phyloP scores from a whole-genome alignment of 495 filamentous ascomycete genomes.

The Talaromyces borbonicus region DNA sequence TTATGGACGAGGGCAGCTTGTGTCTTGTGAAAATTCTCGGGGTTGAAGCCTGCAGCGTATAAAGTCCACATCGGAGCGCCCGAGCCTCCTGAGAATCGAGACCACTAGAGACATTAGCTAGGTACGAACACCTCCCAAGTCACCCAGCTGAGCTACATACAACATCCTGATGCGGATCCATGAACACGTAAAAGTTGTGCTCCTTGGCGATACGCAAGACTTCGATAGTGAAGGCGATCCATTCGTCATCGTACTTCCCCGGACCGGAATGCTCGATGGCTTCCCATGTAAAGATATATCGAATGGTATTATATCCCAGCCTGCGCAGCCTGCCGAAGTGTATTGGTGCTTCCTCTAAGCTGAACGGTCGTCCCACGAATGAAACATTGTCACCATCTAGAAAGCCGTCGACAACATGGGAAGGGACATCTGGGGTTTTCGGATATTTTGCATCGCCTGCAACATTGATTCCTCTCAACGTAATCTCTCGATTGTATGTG shows the following conservation, averaged over 20 bases:
- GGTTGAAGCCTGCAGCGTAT: constrained; percentile 87
- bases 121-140: not conserved
- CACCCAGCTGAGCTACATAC: constrained; percentile 37
- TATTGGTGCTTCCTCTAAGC: constrained; percentile 66
- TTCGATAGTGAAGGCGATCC: constrained; percentile 81
- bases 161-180: constrained; percentile 97
- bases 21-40: constrained; percentile 70
- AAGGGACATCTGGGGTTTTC: constrained; percentile 66
- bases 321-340: constrained; percentile 82
- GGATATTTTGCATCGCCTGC: constrained; percentile 65
- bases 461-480: constrained; percentile 59
- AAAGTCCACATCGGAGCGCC: constrained; percentile 97
- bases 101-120: constrained; percentile 56
- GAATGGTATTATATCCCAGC: constrained; percentile 90
- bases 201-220: constrained; percentile 73
- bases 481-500: constrained; percentile 55
- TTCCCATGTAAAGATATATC: constrained; percentile 98
- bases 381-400: constrained; percentile 89
- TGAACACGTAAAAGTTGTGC: constrained; percentile 92
- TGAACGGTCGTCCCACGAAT: constrained; percentile 79
- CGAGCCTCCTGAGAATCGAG: constrained; percentile 84
- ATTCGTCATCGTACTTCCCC: constrained; percentile 91
- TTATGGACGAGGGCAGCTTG: constrained; percentile 94
- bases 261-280: constrained; percentile 93
- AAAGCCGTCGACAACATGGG: constrained; percentile 68